Evolutionary conservation across 768 basidiomycete genomes (phyloP).

Genomic region (Nevesoporus exiguus): DNA sequence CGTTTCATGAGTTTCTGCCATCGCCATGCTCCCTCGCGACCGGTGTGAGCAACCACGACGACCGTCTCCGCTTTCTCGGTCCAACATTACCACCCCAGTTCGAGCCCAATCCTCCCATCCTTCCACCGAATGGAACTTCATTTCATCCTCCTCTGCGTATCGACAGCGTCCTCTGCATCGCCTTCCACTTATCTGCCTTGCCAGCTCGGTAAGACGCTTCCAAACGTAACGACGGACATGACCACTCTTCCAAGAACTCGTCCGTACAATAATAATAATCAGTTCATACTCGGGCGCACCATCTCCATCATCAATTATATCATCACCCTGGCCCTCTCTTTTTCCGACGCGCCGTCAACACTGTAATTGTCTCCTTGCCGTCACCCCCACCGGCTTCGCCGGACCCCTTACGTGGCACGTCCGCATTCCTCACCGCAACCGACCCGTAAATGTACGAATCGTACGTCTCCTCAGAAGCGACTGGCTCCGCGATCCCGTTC

Average conservation of each 20-base stretch:
- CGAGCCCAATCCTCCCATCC: too few relatives aligned
- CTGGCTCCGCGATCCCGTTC: too few relatives aligned
- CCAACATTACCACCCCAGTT: too few relatives aligned
- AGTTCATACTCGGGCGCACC: background rate
- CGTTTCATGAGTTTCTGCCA: too few relatives aligned
- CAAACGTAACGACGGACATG: background rate
- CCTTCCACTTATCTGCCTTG: too few relatives aligned
- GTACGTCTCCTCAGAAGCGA: slow-evolving; percentile 56
- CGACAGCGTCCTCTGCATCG: too few relatives aligned
- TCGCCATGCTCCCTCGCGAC: background rate
- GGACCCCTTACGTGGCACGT: slow-evolving; percentile 25
- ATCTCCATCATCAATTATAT: background rate
- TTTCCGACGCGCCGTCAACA: slow-evolving; percentile 60
- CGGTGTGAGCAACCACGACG: too few relatives aligned
- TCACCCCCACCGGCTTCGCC: slow-evolving; percentile 9
- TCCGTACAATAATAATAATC: too few relatives aligned
- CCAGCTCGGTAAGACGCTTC: background rate
- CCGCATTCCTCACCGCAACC: slow-evolving; percentile 49
- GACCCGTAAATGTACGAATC: slow-evolving; percentile 56
- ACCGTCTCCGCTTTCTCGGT: too few relatives aligned
- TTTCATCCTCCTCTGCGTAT: too few relatives aligned
- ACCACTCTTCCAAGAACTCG: background rate
- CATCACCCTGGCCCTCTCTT: slow-evolving; percentile 35
- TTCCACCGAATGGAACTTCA: background rate
- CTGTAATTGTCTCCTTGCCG: slow-evolving; percentile 40